Conservation (phyloP, 306 rosid genomes). For the Lagenaria siceraria region DNA sequence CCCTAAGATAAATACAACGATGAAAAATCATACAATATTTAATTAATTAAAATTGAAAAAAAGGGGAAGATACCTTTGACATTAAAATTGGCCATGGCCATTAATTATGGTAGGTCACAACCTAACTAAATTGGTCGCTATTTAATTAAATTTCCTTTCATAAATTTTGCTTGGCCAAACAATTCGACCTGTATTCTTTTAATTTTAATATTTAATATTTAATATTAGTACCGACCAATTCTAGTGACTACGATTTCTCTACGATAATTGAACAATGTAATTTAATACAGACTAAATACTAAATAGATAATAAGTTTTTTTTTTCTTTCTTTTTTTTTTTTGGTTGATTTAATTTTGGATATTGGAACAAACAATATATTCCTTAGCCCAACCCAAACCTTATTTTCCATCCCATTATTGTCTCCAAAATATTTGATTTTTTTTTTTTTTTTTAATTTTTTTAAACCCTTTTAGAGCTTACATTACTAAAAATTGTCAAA, state of each 20-base stretch:
- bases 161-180: slow-evolving; percentile 53
- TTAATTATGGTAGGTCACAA: slow-evolving; percentile 70
- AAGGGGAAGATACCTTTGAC: background rate
- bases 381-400: background rate
- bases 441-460: no score
- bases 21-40: background rate
- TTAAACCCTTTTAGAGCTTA: no score
- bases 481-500: no score
- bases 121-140: slow-evolving; percentile 57
- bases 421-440: background rate
- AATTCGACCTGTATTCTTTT: slow-evolving; percentile 27
- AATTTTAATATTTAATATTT: background rate
- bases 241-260: background rate
- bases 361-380: no score
- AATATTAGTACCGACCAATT: background rate
- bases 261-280: background rate
- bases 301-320: no score
- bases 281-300: background rate
- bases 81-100: slow-evolving; percentile 26
- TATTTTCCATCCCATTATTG: background rate
- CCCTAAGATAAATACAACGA: background rate
- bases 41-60: background rate
- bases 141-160: slow-evolving; percentile 58
- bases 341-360: no score
- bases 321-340: no score